Conservation (phyloP, 495 filamentous ascomycete species). For the Cercophora samala region DNA sequence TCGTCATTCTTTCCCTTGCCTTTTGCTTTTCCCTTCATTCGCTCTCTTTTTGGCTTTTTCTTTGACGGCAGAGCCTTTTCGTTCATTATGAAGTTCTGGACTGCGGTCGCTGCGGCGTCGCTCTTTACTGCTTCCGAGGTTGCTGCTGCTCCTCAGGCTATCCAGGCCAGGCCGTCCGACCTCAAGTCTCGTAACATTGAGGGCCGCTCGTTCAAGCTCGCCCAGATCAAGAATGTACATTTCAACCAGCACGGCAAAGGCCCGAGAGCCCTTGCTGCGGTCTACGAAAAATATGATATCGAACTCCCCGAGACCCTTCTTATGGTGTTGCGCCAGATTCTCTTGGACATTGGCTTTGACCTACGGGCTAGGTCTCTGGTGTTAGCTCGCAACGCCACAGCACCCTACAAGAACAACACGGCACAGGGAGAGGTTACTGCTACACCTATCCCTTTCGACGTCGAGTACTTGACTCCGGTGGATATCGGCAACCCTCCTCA, state of each 20-base stretch:
- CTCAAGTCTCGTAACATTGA: constrained; percentile 36
- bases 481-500: constrained; percentile 70
- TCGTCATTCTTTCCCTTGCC: background rate
- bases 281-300: constrained; percentile 42
- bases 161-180: constrained; percentile 23
- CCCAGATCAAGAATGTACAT: constrained; percentile 40
- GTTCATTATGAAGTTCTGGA: constrained; percentile 12
- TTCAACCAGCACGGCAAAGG: constrained; percentile 39
- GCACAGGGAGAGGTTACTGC: constrained; percentile 38
- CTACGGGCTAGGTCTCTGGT: constrained; percentile 10
- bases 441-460: constrained; percentile 55
- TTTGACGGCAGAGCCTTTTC: constrained; percentile 7
- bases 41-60: constrained; percentile 2
- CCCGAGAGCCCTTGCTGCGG: constrained; percentile 40
- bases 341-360: constrained; percentile 33
- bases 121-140: constrained; percentile 24
- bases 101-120: background rate
- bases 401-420: constrained; percentile 20
- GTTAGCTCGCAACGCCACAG: constrained; percentile 17
- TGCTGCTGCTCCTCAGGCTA: constrained; percentile 21
- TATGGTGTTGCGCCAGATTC: constrained; percentile 27
- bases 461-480: constrained; percentile 63
- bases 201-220: constrained; percentile 41
- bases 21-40: constrained; percentile 9
- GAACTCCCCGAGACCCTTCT: constrained; percentile 35